These are phyloP conservation scores for Myriangium duriaei DNA, from an alignment of 2,329 filamentous ascomycete genomes.

Conservation along the genomic window DNA sequence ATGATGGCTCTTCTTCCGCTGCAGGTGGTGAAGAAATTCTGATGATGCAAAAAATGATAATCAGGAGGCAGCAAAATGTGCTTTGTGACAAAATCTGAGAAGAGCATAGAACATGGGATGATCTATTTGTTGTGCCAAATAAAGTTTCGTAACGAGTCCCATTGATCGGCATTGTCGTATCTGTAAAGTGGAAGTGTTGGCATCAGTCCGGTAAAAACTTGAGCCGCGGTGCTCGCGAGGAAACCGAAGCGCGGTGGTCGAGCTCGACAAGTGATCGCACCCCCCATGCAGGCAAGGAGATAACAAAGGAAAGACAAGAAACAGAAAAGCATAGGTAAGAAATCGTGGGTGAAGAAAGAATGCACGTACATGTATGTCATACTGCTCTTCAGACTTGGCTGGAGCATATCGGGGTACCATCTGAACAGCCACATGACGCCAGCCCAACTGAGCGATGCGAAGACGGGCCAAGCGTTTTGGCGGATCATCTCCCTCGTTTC, in stretches of 20 bases:
- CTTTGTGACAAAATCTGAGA: too few relatives aligned
- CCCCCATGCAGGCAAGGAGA: neutral
- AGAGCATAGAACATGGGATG: too few relatives aligned
- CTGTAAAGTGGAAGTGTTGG: conserved; percentile 28
- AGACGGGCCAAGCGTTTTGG: conserved; percentile 78
- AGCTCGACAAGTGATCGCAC: neutral
- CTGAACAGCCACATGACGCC: conserved; percentile 92
- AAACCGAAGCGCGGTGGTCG: too few relatives aligned
- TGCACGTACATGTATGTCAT: conserved; percentile 88
- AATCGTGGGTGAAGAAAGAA: neutral
- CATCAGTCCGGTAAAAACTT: too few relatives aligned
- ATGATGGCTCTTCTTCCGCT: too few relatives aligned
- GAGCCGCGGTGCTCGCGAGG: too few relatives aligned
- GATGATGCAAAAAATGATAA: too few relatives aligned
- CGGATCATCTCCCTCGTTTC: conserved; percentile 27
- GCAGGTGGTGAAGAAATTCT: too few relatives aligned
- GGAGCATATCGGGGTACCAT: conserved; percentile 81
- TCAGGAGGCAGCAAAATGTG: too few relatives aligned
- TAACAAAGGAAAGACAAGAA: neutral
- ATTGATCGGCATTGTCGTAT: conserved; percentile 71
- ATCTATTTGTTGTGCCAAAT: conserved; percentile 60
- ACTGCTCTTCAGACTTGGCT: conserved; percentile 80
- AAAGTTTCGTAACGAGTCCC: conserved; percentile 76
- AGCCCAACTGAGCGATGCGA: conserved; percentile 84
- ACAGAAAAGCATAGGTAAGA: neutral